Evolutionary conservation across 2,329 filamentous ascomycete species (phyloP), one percentile per base, ranked within the genome.

Genomic region (Xylaria sp.): DNA sequence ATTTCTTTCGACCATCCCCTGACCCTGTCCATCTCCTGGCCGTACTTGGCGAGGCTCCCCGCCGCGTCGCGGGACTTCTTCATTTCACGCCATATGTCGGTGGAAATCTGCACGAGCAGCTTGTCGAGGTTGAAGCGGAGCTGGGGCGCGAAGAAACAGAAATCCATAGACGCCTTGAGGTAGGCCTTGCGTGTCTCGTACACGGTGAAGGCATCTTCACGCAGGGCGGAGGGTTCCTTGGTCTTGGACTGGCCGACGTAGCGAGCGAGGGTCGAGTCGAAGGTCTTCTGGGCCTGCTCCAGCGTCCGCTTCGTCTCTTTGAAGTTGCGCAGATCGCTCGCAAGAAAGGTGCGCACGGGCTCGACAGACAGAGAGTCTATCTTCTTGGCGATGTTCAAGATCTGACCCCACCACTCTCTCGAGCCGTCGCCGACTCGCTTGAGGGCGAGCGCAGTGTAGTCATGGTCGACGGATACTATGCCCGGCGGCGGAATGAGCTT

Each of bases 201-300:
- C 46, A 98, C 89, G 78, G 96, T 91, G 77, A 99, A 99, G 0
- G 96, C 96, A 81, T 99, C 96, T 80, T 99, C 96, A 69, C 96
- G 88, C 65, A 99, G 84, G 0, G 94, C 89, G 0, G 94, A 98
- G 0, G 95, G 89, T 80, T 99, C 96, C 81, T 98, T 99, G 6
- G 93, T 91, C 84, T 98, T 98, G 73, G 91, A 92, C 81, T 98
- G 94, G 2, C 88, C 85, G 5, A 94, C 88, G 78, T 97, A 98
- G 67, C 94, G 90, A 25, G 92, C 89, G 67, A 98, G 87, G 2
- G 92, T 89, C 64, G 88, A 87, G 79, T 99, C 96, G 76, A 94
- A 97, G 2, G 88, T 87, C 81, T 94, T 93, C 81, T 99, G 96
- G 0, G 93, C 86, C 56, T 89, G 84, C 69, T 98, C 95, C 65